Evolutionary conservation across 352 stramenopile genomes (phyloP).

Genomic region (Pythium volutum): DNA sequence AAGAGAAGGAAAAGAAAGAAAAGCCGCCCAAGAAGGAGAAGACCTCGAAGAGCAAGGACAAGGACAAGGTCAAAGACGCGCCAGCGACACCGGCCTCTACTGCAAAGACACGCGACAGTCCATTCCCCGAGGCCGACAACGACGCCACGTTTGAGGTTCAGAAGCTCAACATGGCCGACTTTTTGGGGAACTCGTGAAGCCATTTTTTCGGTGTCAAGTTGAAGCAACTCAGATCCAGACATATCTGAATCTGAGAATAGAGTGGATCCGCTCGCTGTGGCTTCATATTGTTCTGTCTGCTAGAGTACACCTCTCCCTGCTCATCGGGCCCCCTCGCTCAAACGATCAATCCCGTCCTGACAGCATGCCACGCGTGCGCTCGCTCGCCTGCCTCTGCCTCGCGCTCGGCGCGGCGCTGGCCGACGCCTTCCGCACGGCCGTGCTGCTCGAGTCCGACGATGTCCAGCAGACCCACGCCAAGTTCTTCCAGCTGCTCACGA

Average conservation of each 20-base stretch:
- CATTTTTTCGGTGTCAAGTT: too few relatives aligned
- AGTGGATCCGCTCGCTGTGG: background rate
- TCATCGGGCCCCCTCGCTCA: slow-evolving; percentile 10
- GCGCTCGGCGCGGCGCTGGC: slow-evolving; percentile 23
- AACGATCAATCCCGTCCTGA: slow-evolving; percentile 27
- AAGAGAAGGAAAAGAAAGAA: slow-evolving; percentile 41
- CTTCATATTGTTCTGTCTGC: slow-evolving; percentile 9
- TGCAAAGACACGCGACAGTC: slow-evolving; percentile 33
- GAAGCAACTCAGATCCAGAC: background rate
- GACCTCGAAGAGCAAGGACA: slow-evolving; percentile 31
- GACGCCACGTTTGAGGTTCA: slow-evolving; percentile 64
- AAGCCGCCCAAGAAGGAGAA: slow-evolving; percentile 30
- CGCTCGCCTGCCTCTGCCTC: slow-evolving; percentile 12
- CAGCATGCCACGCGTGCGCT: slow-evolving; percentile 29
- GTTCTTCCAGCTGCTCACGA: slow-evolving; percentile 68
- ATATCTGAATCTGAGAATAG: background rate
- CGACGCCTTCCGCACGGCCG: slow-evolving; percentile 52
- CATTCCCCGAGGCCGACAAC: slow-evolving; percentile 39
- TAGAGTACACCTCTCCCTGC: background rate
- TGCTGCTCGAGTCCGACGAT: slow-evolving; percentile 59
- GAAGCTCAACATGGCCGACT: slow-evolving; percentile 73
- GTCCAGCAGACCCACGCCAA: slow-evolving; percentile 67
- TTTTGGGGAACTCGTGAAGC: slow-evolving; percentile 35
- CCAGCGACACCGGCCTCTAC: slow-evolving; percentile 20
- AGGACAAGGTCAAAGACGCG: slow-evolving; percentile 14